phyloP scores from a whole-genome alignment of 2,329 filamentous ascomycete genomes.

The Venturia carpophila region DNA sequence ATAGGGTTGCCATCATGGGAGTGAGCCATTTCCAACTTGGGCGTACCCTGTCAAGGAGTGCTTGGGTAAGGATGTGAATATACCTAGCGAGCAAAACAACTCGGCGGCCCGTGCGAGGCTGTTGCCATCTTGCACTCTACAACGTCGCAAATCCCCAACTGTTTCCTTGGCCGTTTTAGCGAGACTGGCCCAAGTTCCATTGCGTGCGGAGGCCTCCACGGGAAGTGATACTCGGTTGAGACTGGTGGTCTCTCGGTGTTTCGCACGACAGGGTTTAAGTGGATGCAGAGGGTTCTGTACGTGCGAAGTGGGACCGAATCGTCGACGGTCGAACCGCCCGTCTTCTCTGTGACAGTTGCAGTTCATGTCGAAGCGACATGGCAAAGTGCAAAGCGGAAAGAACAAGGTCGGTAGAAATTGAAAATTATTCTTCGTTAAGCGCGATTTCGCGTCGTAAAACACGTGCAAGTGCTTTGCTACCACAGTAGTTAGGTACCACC shows the following conservation, averaged over 20 bases:
- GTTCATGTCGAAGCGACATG: background rate
- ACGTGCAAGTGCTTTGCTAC: background rate
- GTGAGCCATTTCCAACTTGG: no score
- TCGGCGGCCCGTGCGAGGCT: background rate
- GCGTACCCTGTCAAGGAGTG: background rate
- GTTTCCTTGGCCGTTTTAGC: background rate
- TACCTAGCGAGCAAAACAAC: background rate
- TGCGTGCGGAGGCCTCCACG: background rate
- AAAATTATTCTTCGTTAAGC: background rate
- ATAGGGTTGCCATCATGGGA: background rate
- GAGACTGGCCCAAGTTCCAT: background rate
- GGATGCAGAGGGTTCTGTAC: background rate
- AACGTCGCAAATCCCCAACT: no score
- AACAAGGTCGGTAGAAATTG: background rate
- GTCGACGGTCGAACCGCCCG: no score
- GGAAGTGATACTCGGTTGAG: background rate
- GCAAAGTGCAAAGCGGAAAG: background rate
- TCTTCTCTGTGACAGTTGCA: background rate
- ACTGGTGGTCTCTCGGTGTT: background rate
- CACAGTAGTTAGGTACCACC: background rate
- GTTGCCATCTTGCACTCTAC: background rate
- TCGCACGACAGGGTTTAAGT: slow-evolving; percentile 2
- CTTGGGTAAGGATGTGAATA: background rate
- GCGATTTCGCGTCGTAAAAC: slow-evolving; percentile 4
- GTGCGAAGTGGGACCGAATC: background rate